phyloP scores from a whole-genome alignment of 768 basidiomycete genomes.

The Tulasnella sp. region DNA sequence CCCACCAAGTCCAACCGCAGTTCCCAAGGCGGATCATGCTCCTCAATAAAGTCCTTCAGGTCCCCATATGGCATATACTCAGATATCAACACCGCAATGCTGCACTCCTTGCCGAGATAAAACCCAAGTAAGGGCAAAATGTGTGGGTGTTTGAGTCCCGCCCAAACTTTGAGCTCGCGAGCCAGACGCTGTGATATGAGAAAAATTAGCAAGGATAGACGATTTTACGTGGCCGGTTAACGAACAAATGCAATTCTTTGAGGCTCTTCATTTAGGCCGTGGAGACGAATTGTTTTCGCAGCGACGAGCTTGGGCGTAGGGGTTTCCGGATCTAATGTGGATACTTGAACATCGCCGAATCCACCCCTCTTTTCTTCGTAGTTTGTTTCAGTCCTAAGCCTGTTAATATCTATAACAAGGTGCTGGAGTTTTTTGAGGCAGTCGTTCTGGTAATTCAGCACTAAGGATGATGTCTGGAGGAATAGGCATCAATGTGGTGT shows the following conservation, averaged over 20 bases:
- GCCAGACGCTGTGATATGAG: neutral
- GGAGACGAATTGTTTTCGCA: neutral
- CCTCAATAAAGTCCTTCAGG: neutral
- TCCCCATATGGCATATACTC: neutral
- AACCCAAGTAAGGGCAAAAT: neutral
- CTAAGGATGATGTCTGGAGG: too few relatives aligned
- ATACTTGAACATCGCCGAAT: neutral
- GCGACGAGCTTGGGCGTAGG: neutral
- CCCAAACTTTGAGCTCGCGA: conserved; percentile 10
- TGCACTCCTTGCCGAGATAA: neutral
- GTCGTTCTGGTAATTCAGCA: too few relatives aligned
- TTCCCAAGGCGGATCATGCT: neutral
- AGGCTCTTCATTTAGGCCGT: neutral
- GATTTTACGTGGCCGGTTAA: neutral
- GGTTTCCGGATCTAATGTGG: neutral
- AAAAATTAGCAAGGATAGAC: neutral
- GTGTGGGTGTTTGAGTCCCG: neutral
- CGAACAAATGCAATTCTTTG: neutral
- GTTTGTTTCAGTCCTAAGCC: neutral
- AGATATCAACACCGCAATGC: neutral
- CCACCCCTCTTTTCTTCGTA: neutral
- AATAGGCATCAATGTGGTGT: too few relatives aligned
- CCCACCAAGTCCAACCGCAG: neutral
- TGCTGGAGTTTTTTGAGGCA: neutral
- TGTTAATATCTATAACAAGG: neutral